Evolutionary conservation across 441 rosid species (phyloP).

Genomic region (Pelargonium citronellum): DNA sequence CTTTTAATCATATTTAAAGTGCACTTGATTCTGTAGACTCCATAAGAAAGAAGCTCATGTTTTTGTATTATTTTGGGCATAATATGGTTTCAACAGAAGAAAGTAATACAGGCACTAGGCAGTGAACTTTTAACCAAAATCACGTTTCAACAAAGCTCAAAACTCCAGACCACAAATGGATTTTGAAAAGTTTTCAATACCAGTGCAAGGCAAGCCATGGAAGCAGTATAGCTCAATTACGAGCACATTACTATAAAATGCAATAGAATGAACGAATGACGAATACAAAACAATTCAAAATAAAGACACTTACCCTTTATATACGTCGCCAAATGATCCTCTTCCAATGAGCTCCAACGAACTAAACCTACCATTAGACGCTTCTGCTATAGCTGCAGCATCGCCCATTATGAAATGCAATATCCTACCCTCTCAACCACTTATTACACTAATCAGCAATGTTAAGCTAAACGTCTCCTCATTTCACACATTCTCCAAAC

Average conservation of each 20-base stretch:
- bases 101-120: background rate
- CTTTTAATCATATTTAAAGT: too few species aligned
- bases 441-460: constrained; percentile 13
- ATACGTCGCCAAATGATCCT: constrained; percentile 98
- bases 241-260: constrained; percentile 8
- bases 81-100: background rate
- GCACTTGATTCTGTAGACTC: background rate
- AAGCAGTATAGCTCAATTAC: background rate
- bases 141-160: background rate
- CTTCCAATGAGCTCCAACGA: constrained; percentile 82
- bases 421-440: constrained; percentile 19
- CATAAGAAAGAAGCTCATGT: background rate
- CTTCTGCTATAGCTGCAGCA: constrained; percentile 72
- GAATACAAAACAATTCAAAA: constrained; percentile 12
- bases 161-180: background rate
- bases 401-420: constrained; percentile 58
- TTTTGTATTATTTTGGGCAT: background rate
- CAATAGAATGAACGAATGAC: constrained; percentile 15
- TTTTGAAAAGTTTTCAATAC: background rate
- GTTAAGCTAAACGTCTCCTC: constrained; percentile 16
- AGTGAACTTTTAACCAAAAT: background rate
- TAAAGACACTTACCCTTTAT: constrained; percentile 75
- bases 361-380: constrained; percentile 77
- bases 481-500: constrained; percentile 25
- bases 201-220: background rate